Evolutionary conservation across 2,329 filamentous ascomycete genomes (phyloP).

Genomic region (Apiospora arundinis): DNA sequence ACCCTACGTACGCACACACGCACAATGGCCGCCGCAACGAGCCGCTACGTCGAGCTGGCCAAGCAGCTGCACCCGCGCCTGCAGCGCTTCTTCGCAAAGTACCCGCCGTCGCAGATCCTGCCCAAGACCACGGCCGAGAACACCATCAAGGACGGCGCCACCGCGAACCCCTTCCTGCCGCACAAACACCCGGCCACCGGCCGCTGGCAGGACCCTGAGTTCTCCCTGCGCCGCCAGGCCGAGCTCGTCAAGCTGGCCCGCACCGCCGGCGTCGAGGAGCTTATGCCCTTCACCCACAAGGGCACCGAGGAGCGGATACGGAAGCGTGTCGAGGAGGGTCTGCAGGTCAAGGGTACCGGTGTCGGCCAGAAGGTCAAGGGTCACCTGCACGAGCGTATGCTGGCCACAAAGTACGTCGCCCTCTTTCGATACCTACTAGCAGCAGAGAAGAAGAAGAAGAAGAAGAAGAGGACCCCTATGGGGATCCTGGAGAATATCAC

Average conservation of each 20-base stretch:
- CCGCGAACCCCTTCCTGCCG: conserved; percentile 78
- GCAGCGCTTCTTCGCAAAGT: conserved; percentile 86
- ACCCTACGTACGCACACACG: not conserved
- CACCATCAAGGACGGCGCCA: conserved; percentile 44
- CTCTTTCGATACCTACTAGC: not conserved
- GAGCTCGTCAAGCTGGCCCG: conserved; percentile 87
- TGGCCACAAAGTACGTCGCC: conserved; percentile 71
- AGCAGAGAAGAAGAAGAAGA: too few species aligned
- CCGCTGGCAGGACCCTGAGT: conserved; percentile 82
- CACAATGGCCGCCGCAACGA: conserved; percentile 29
- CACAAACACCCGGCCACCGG: conserved; percentile 80
- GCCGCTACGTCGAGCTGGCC: conserved; percentile 62
- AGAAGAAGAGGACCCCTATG: not conserved
- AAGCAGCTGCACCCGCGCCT: conserved; percentile 78
- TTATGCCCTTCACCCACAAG: conserved; percentile 80
- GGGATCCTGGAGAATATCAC: not conserved
- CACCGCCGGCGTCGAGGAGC: conserved; percentile 78
- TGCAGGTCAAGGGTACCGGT: conserved; percentile 91
- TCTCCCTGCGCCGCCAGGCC: conserved; percentile 85
- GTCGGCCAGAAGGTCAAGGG: conserved; percentile 94
- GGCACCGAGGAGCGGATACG: conserved; percentile 73
- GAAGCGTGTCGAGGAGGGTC: conserved; percentile 76
- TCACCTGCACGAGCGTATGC: conserved; percentile 86
- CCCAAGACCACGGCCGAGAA: conserved; percentile 45
- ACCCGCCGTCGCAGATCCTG: conserved; percentile 74